These are phyloP conservation scores for Cyberlindnera maritima DNA, from an alignment of 805 yeast genomes.

Conservation along the genomic window DNA sequence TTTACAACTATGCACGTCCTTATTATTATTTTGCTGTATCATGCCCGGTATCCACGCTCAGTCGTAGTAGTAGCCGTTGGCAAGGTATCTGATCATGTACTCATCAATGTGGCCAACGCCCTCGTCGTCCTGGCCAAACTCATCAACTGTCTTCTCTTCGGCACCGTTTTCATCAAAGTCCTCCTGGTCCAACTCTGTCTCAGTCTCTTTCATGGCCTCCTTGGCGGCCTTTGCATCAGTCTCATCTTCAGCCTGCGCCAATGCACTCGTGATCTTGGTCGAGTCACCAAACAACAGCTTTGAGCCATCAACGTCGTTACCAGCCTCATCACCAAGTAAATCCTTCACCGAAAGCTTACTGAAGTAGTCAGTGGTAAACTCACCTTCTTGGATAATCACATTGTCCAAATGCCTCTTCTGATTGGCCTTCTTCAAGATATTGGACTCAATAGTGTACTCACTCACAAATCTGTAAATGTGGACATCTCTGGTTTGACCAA, in stretches of 20 bases:
- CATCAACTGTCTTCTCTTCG: constrained; percentile 45
- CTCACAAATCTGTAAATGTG: constrained; percentile 95
- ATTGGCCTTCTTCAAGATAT: constrained; percentile 88
- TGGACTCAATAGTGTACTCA: constrained; percentile 94
- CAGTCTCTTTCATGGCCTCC: constrained; percentile 81
- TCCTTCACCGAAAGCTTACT: constrained; percentile 84
- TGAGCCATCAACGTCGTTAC: constrained; percentile 28
- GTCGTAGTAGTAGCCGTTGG: constrained; percentile 69
- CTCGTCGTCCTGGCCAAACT: constrained; percentile 37
- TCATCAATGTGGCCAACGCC: constrained; percentile 85
- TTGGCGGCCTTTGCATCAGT: constrained; percentile 89
- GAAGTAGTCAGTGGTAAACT: constrained; percentile 95
- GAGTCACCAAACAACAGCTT: constrained; percentile 34
- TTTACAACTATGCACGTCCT: neutral
- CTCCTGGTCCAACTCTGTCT: constrained; percentile 77
- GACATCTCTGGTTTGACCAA: constrained; percentile 97
- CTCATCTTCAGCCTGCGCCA: constrained; percentile 94
- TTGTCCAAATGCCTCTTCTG: constrained; percentile 92
- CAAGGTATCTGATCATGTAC: constrained; percentile 90
- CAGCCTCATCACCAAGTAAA: constrained; percentile 53
- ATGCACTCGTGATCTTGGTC: constrained; percentile 50
- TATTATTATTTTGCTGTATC: neutral
- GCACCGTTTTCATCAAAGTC: constrained; percentile 56
- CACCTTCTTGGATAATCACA: constrained; percentile 96
- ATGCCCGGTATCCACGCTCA: constrained; percentile 12